phyloP scores from a whole-genome alignment of 768 basidiomycete genomes.

The Mycena galopus region DNA sequence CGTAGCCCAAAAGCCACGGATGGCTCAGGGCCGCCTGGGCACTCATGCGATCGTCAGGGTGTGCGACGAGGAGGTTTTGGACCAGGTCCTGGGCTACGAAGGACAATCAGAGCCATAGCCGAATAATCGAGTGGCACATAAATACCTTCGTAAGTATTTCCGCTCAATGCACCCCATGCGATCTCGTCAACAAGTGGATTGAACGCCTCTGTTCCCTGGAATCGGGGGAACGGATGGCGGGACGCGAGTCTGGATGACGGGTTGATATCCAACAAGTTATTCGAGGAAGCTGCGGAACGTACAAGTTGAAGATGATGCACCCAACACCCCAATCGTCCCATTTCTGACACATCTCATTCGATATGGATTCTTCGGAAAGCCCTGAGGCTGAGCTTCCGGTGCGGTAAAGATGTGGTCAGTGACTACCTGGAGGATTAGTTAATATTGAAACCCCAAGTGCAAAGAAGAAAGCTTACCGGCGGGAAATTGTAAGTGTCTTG shows the following conservation, averaged over 20 bases:
- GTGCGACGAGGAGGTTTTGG: neutral
- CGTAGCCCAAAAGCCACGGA: constrained; percentile 1
- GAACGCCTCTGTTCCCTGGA: neutral
- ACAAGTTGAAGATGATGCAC: constrained; percentile 7
- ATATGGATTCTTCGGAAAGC: neutral
- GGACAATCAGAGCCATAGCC: neutral
- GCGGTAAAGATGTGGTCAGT: constrained; percentile 3
- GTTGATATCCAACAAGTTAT: neutral
- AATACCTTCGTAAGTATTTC: neutral
- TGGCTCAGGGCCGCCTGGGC: neutral
- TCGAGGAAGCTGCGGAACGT: neutral
- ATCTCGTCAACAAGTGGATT: neutral
- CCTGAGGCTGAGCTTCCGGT: neutral
- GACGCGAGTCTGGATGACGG: neutral
- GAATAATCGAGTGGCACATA: no score
- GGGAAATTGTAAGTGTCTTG: constrained; percentile 46
- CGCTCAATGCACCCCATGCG: neutral
- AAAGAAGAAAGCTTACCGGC: neutral
- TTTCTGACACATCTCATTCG: neutral
- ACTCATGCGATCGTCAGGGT: constrained; percentile 2
- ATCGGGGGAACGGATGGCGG: neutral
- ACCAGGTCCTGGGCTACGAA: constrained; percentile 12
- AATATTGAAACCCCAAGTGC: neutral
- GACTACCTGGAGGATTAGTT: neutral
- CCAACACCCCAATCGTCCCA: constrained; percentile 27